Base-by-base conservation (phyloP, 257 asterid species). In the Leonotis leonurus region DNA sequence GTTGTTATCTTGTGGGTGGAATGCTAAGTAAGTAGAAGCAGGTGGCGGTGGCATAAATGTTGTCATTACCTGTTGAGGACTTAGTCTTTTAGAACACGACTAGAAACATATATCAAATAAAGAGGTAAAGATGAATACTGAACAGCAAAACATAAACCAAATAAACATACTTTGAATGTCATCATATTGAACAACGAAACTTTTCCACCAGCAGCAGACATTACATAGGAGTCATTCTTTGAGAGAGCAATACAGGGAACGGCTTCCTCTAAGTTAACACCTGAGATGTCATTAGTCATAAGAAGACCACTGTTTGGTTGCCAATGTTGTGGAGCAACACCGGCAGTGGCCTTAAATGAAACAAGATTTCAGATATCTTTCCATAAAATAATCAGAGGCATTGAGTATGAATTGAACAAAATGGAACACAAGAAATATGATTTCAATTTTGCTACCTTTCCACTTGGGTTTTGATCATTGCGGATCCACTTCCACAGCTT, bases 1-100 rank as follows among this genome's bases (percentile, higher is more conserved):
- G 77, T 91, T 91, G 84, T 91, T 91, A 80, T 91, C 98, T 78
- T 80, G 94, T 46, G 97, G 95, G 74, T 91, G 98, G 73, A 88
- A 91, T 2, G 97, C 98, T 66, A 91, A 70, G 89, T 76, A 91
- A 64, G 97, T 84, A 70, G 98, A 88, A 40, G 96, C 77, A 1
- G 97, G 98, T 9, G 98, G 96, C 35, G 98, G 98, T 18, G 97
- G 86, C 98, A 91, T 91, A 77, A 91, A 91, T 27, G 97, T 91
- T 10, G 98, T 88, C 97, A 91, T 91, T 41, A 85, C 90, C 97
- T 91, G 60, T 61, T 22, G 46, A 51, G 62, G 12, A 61, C 49
- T 41, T 66, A 49, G 21, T 50, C 13, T 20, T n/a, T 70, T 30
- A 36, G 56, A 73, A 50, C 9, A 41, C n/a, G 46, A 63, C 56